Evolutionary conservation across 2,329 filamentous ascomycete genomes (phyloP).

Genomic region (Cladosporium sp.): DNA sequence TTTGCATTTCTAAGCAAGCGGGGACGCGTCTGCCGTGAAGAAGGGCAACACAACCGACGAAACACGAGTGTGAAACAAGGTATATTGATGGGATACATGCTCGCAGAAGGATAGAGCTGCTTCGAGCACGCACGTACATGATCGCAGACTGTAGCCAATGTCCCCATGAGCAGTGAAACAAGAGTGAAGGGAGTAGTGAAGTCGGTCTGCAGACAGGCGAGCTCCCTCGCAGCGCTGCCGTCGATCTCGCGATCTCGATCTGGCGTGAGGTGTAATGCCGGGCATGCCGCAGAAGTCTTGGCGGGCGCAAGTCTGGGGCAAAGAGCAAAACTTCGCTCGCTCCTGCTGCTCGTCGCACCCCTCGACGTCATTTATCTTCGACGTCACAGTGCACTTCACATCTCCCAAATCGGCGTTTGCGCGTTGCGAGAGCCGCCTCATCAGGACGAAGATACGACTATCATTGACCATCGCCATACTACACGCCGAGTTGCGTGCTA

Average conservation of each 20-base stretch:
- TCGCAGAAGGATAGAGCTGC: too few species aligned
- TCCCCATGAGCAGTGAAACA: not conserved
- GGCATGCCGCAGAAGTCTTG: not conserved
- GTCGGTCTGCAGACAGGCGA: not conserved
- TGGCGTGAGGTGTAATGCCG: not conserved
- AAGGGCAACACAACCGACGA: not conserved
- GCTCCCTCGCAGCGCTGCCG: too few species aligned
- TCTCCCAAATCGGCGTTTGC: not conserved
- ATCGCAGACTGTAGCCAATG: not conserved
- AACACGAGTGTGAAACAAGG: not conserved
- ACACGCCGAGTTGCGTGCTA: not conserved
- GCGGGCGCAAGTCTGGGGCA: not conserved
- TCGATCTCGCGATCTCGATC: not conserved
- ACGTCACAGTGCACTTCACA: conserved; percentile 3
- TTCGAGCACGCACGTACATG: not conserved
- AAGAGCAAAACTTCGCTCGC: not conserved
- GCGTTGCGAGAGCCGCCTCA: conserved; percentile 1
- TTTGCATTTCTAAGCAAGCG: conserved; percentile 2
- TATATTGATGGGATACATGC: not conserved
- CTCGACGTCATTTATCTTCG: not conserved
- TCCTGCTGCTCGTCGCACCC: not conserved
- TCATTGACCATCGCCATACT: not conserved
- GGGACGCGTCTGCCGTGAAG: not conserved
- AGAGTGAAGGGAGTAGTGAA: not conserved
- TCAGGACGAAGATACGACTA: not conserved